Evolutionary conservation across 441 rosid genomes (phyloP).

Genomic region (Eutrema salsugineum): DNA sequence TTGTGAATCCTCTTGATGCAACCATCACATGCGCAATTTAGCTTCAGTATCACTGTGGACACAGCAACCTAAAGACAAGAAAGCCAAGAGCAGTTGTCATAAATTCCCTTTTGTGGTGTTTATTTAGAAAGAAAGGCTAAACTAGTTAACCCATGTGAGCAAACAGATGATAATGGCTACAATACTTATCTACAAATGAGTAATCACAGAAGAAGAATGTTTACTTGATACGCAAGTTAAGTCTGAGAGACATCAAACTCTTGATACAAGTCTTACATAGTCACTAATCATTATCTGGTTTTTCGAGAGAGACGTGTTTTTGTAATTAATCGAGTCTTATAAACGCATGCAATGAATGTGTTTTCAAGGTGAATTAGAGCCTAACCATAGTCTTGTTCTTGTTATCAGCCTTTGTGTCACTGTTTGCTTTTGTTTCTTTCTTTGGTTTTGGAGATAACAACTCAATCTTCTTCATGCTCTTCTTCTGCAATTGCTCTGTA

Average conservation of each 20-base stretch:
- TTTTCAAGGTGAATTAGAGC: background rate
- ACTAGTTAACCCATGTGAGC: background rate
- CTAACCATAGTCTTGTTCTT: background rate
- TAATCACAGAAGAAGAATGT: background rate
- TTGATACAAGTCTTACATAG: background rate
- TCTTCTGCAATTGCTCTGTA: constrained; percentile 39
- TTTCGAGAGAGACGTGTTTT: too few species aligned
- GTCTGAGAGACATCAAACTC: background rate
- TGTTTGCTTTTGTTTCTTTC: constrained; percentile 38
- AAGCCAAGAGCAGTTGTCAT: background rate
- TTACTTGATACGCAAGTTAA: constrained; percentile 15
- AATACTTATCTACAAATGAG: background rate
- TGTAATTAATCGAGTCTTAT: background rate
- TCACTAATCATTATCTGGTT: background rate
- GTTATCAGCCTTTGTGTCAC: background rate
- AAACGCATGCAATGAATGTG: background rate
- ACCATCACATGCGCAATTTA: constrained; percentile 32
- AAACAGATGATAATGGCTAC: background rate
- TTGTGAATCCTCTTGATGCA: constrained; percentile 36
- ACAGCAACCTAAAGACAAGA: constrained; percentile 23
- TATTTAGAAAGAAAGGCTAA: background rate
- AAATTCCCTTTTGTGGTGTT: background rate
- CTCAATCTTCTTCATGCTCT: constrained; percentile 57
- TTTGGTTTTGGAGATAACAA: constrained; percentile 68
- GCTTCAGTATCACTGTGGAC: constrained; percentile 23